Evolutionary conservation across 2,329 filamentous ascomycete species (phyloP), one percentile per base, ranked within the genome.

Genomic region (Penicillium sp.): DNA sequence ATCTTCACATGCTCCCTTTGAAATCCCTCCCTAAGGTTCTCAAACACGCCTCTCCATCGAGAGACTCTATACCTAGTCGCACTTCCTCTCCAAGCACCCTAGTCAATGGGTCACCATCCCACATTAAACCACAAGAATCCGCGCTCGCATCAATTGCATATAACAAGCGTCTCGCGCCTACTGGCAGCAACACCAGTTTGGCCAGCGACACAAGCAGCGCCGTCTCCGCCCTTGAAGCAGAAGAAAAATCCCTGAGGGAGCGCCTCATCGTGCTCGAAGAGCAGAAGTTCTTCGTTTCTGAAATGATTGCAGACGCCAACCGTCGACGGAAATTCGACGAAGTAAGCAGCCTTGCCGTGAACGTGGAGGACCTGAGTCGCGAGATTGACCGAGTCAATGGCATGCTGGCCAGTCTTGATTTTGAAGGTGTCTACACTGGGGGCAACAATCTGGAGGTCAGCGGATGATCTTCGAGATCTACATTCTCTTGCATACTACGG

Each of bases 1-100:
- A 96, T 67, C 82, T 91, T 4, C 90, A 97, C 67, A 95, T 97
- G 90, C 81, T 97, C 8, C 91, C 92, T 0, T 78, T 97, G 14
- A 95, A 90, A 69, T 84, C 85, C 26, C 77, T 92, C 0, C 89
- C 89, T 0, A 84, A 85, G 41, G 78, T 91, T 60, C 78, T 92
- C 15, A 84, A 81, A 60, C 84, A 87, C 63, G 82, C 84, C 12
- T 81, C 80, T 0, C 79, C 83, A 0, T 75, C 82, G 43, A 81
- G 79, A n/a, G 57, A 59, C 6, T 65, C 60, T 25, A 60, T 64
- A 25, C 58, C 66, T 29, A 71, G 62, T 52, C 49, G 66, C 12
- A 58, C 60, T 37, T 67, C 60, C 49, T 64, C 65, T 3, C 61
- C 67, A 22, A 58, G 45, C 26, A 67, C 62, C 14, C 62, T 63